phyloP scores from a whole-genome alignment of 345 rosid species.

The Firmiana major region DNA sequence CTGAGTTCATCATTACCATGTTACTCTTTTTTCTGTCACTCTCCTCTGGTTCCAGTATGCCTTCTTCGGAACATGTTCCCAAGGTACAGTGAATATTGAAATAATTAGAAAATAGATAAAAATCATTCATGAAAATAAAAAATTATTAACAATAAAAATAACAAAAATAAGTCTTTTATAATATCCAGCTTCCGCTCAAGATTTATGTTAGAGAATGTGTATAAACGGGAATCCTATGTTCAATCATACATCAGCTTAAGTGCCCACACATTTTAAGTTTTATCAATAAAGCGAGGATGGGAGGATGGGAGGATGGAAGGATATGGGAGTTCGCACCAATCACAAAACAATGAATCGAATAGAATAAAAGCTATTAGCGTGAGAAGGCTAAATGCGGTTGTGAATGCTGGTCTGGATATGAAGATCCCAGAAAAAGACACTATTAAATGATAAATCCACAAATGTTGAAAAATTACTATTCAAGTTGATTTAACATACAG shows the following conservation, averaged over 20 bases:
- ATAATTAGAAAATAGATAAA: background rate
- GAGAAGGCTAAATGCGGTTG: background rate
- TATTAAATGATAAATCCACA: background rate
- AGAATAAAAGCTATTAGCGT: background rate
- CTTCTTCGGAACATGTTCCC: conserved; percentile 26
- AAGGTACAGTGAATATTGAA: background rate
- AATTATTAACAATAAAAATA: background rate
- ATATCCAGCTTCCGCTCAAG: background rate
- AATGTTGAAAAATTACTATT: background rate
- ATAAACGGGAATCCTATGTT: background rate
- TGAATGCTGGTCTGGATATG: background rate
- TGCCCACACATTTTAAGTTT: background rate
- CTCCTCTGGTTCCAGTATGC: conserved; percentile 11
- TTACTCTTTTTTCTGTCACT: conserved; percentile 11
- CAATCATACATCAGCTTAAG: background rate
- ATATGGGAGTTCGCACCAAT: background rate
- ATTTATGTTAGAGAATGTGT: background rate
- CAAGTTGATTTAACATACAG: background rate
- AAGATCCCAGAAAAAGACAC: background rate
- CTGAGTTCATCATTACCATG: background rate
- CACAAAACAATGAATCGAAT: background rate
- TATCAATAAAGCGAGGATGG: background rate
- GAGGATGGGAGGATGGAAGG: background rate
- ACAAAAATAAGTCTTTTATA: background rate
- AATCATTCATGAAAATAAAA: background rate